Evolutionary conservation across 2,329 filamentous ascomycete species (phyloP).

Genomic region (Myotisia sp.): DNA sequence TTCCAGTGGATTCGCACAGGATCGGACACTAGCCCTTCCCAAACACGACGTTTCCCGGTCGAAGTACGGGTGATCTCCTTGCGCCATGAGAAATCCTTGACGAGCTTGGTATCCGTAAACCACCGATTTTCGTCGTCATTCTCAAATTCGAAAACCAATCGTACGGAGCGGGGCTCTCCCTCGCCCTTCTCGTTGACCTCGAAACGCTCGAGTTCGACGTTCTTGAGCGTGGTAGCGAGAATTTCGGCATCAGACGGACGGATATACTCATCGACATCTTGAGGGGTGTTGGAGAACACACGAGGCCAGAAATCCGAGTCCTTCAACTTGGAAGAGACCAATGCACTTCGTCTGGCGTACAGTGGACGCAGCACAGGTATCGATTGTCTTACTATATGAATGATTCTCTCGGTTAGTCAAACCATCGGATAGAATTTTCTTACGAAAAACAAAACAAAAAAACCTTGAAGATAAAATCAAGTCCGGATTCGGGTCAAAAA

Average conservation of each 20-base stretch:
- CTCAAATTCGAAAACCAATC: slow-evolving; percentile 62
- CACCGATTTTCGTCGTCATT: slow-evolving; percentile 52
- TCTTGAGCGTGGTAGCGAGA: slow-evolving; percentile 53
- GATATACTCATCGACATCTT: slow-evolving; percentile 78
- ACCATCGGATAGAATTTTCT: no score
- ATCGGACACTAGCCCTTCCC: slow-evolving; percentile 69
- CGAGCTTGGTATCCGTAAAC: slow-evolving; percentile 61
- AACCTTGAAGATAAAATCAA: slow-evolving; percentile 7
- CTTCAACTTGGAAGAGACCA: slow-evolving; percentile 51
- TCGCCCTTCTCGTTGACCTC: slow-evolving; percentile 48
- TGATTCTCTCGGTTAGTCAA: not conserved
- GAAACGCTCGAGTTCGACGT: slow-evolving; percentile 62
- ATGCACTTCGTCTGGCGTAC: slow-evolving; percentile 59
- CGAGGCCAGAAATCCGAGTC: slow-evolving; percentile 79
- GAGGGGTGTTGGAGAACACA: slow-evolving; percentile 73
- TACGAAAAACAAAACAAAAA: slow-evolving; percentile 1
- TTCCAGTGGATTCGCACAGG: slow-evolving; percentile 84
- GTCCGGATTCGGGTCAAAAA: slow-evolving; percentile 9
- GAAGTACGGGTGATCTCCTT: slow-evolving; percentile 36
- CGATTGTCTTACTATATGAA: slow-evolving; percentile 53
- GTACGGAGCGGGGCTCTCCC: slow-evolving; percentile 68
- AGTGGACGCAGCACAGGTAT: slow-evolving; percentile 53
- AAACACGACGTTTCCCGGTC: slow-evolving; percentile 39
- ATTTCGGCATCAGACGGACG: slow-evolving; percentile 59
- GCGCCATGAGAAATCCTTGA: slow-evolving; percentile 88